phyloP scores from a whole-genome alignment of 2,329 filamentous ascomycete genomes.

The Dactylellina sp. region DNA sequence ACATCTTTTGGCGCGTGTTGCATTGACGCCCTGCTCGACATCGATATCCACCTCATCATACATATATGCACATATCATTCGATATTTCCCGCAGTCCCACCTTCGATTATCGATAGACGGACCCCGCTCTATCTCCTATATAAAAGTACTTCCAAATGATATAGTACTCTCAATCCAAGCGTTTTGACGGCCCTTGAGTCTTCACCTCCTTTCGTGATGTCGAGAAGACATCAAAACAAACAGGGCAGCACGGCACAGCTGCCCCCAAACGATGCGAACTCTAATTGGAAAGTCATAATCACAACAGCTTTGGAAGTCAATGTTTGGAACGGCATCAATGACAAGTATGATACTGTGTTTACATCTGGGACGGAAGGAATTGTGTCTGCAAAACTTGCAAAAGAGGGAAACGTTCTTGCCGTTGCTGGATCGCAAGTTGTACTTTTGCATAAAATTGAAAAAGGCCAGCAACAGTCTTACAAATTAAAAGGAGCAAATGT shows the following conservation, averaged over 20 bases:
- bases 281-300: conserved; percentile 60
- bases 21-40: neutral
- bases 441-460: conserved; percentile 59
- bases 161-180: conserved; percentile 4
- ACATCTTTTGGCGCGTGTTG: conserved; percentile 33
- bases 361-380: conserved; percentile 60
- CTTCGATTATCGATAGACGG: too few relatives aligned
- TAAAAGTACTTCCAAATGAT: conserved; percentile 5
- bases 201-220: conserved; percentile 32
- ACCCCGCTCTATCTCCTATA: too few relatives aligned
- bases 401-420: conserved; percentile 59
- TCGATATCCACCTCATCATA: conserved; percentile 16
- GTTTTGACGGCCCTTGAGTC: neutral
- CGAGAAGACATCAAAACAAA: conserved; percentile 37
- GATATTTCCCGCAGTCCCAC: too few relatives aligned
- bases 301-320: conserved; percentile 59
- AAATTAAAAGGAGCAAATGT: conserved; percentile 60
- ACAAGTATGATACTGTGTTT: conserved; percentile 59
- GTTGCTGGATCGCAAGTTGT: conserved; percentile 60
- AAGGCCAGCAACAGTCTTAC: conserved; percentile 60
- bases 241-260: conserved; percentile 27
- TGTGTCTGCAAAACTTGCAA: conserved; percentile 59
- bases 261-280: conserved; percentile 10
- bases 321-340: conserved; percentile 58
- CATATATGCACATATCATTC: neutral